phyloP scores from a whole-genome alignment of 768 basidiomycete species.

The Termitomyces sp. region DNA sequence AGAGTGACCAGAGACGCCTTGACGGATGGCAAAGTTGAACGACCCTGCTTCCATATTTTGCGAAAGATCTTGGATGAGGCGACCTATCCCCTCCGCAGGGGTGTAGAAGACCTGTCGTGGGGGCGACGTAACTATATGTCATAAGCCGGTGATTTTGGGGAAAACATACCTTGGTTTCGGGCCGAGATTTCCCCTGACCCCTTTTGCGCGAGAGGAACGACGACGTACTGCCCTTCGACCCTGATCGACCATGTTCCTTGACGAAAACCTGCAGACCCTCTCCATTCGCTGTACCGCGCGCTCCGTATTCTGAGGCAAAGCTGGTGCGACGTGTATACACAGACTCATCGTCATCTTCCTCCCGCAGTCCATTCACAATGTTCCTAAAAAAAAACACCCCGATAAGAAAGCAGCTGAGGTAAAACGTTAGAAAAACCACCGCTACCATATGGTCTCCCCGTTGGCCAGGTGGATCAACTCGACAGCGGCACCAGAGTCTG shows the following conservation, averaged over 20 bases:
- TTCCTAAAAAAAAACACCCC: conserved; percentile 40
- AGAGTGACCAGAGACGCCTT: conserved; percentile 39
- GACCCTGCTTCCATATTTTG: conserved; percentile 79
- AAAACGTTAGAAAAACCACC: conserved; percentile 20
- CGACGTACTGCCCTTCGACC: conserved; percentile 64
- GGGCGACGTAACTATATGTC: conserved; percentile 19
- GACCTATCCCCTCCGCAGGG: conserved; percentile 73
- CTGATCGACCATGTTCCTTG: conserved; percentile 67
- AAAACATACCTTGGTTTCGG: conserved; percentile 75
- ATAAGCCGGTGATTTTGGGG: conserved; percentile 10
- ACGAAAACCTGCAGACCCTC: conserved; percentile 70
- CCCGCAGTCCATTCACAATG: conserved; percentile 79
- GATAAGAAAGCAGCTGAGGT: conserved; percentile 9
- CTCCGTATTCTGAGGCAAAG: conserved; percentile 71
- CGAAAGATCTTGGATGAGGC: conserved; percentile 78
- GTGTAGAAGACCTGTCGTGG: conserved; percentile 65
- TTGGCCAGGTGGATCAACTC: conserved; percentile 84
- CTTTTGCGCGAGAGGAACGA: conserved; percentile 61
- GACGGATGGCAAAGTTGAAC: conserved; percentile 57
- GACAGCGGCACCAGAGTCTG: conserved; percentile 57
- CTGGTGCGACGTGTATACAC: conserved; percentile 63
- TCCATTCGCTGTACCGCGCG: conserved; percentile 38
- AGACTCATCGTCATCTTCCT: conserved; percentile 71
- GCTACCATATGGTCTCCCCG: conserved; percentile 80
- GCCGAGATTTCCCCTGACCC: conserved; percentile 51